Evolutionary conservation across 2,329 filamentous ascomycete species (phyloP), one percentile per base, ranked within the genome.

Genomic region (Fusarium bactridioides): DNA sequence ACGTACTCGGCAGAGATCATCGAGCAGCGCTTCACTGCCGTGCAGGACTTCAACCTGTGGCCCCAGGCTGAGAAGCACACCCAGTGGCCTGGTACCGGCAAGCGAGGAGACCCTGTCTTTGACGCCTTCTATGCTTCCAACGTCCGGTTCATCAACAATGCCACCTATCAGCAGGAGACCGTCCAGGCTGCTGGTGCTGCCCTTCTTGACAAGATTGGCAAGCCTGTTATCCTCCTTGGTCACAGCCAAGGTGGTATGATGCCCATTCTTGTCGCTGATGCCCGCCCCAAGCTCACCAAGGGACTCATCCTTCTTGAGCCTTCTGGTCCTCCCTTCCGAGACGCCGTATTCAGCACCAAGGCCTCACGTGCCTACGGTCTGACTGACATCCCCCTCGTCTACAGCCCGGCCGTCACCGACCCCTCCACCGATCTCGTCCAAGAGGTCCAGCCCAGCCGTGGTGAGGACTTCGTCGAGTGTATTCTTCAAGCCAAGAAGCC

Each of bases 171-270:
- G 23, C 74, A 75, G 9, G 37, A 41, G 6, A 63, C 73, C 1
- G 73, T 75, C 1, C 73, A 75, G 21, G 55, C 56, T 15, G 74
- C 74, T 8, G 82, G 85, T 6, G 80, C 82, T 11, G 82, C 81
- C 10, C 79, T 86, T 7, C 78, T 86, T 5, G 84, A 85, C 73
- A 80, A 73, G 64, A 84, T 85, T 65, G 83, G 80, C 47, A 80
- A 74, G 69, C 83, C 83, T 4, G 80, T 71, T 15, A 72, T 84
- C 41, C 70, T 85, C 33, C 37, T 84, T 40, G 83, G 81, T 31
- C 85, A 88, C 74, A 86, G 84, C 37, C 83, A 86, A 71, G 86
- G 84, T 15, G 84, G 84, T 8, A 62, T 81, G 3, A 77, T 82
- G 64, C 81, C 82, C 13, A 81, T 76, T 21, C 23, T 76, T 4